Conservation (phyloP, 768 basidiomycete genomes). For the Tricholoma matsutake region DNA sequence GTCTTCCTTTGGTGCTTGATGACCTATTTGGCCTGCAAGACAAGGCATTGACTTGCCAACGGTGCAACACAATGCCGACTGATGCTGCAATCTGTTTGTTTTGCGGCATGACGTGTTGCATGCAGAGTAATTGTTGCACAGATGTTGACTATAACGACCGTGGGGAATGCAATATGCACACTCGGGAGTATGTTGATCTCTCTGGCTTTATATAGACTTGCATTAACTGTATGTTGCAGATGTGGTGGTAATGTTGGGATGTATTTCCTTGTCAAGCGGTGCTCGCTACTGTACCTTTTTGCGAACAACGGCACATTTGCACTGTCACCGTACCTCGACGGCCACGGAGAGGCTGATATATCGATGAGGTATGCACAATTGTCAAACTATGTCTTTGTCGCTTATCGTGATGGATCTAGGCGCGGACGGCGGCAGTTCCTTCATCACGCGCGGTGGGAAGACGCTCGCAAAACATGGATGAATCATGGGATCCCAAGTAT, state of each 20-base stretch:
- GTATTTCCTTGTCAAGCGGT: slow-evolving; percentile 90
- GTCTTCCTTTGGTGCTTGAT: slow-evolving; percentile 80
- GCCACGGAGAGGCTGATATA: slow-evolving; percentile 90
- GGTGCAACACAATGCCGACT: slow-evolving; percentile 74
- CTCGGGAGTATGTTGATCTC: slow-evolving; percentile 71
- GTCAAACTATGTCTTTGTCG: background rate
- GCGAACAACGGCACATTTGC: slow-evolving; percentile 87
- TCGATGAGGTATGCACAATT: slow-evolving; percentile 72
- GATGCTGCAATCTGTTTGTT: slow-evolving; percentile 91
- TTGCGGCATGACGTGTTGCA: slow-evolving; percentile 84
- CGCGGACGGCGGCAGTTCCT: slow-evolving; percentile 87
- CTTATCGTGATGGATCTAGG: slow-evolving; percentile 35
- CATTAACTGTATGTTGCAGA: slow-evolving; percentile 37
- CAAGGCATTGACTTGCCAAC: slow-evolving; percentile 67
- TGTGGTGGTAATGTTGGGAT: slow-evolving; percentile 89
- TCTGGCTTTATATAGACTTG: background rate
- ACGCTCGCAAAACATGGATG: slow-evolving; percentile 88
- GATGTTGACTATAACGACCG: slow-evolving; percentile 60
- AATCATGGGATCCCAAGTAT: slow-evolving; percentile 86
- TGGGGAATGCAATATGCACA: slow-evolving; percentile 96
- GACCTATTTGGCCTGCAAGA: slow-evolving; percentile 75
- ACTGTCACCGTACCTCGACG: slow-evolving; percentile 88
- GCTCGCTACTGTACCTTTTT: slow-evolving; percentile 85
- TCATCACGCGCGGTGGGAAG: slow-evolving; percentile 85
- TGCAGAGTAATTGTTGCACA: slow-evolving; percentile 90